These are phyloP conservation scores for Fusarium brevicatenulatum DNA, from an alignment of 2,329 filamentous ascomycete genomes.

Conservation along the genomic window DNA sequence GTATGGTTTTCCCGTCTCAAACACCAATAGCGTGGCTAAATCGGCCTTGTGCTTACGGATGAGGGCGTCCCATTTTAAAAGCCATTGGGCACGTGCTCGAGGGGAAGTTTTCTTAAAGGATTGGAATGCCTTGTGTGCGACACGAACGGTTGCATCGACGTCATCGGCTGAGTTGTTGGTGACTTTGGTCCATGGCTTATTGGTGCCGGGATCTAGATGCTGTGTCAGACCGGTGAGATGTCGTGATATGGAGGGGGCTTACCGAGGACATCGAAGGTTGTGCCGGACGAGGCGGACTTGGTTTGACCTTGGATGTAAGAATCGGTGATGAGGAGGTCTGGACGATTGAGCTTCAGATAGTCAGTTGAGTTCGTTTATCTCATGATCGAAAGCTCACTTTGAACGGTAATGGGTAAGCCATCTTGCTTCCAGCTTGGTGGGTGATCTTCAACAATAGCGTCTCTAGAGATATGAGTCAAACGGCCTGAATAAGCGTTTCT, in stretches of 20 bases:
- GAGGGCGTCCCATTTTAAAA: conserved; percentile 51
- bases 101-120: conserved; percentile 52
- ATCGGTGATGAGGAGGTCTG: background rate
- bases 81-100: conserved; percentile 46
- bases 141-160: conserved; percentile 32
- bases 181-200: conserved; percentile 1
- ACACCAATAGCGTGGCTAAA: conserved; percentile 52
- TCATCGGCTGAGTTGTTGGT: conserved; percentile 39
- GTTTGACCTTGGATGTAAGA: conserved; percentile 5
- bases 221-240: background rate
- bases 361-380: rapidly evolving
- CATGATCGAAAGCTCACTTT: background rate
- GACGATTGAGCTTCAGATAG: background rate
- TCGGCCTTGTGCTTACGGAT: conserved; percentile 52
- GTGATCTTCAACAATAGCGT: rapidly evolving
- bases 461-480: too few relatives aligned
- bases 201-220: conserved; percentile 2
- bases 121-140: conserved; percentile 51
- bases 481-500: rapidly evolving
- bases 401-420: conserved; percentile 1
- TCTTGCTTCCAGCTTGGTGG: rapidly evolving
- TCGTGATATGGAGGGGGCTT: too few relatives aligned
- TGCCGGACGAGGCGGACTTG: background rate
- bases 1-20: conserved; percentile 68
- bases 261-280: conserved; percentile 16